Base-by-base conservation (phyloP, 805 yeast genomes). In the Ogataea minuta region DNA sequence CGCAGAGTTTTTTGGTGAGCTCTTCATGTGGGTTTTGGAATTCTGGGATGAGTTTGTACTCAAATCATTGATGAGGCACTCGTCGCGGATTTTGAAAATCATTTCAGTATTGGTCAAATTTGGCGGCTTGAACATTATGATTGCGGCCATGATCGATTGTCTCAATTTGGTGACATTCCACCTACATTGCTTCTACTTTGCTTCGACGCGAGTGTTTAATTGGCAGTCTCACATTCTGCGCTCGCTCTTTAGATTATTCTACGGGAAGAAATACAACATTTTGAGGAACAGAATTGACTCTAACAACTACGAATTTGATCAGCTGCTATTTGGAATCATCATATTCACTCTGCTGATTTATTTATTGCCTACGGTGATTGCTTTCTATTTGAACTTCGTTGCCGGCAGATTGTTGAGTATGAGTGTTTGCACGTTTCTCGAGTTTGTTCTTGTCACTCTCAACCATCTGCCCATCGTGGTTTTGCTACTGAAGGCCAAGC, bases 391-490 rank as follows among this genome's bases (percentile, higher is more conserved):
- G 12, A 75, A 81, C 15, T 91, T 89, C 60, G 83, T 86, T 5
- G 44, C 71, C 0, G 66, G 81, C 4, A 68, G 89, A 39, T 53
- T 88, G 24, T 46, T 70, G 0, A 68, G 77, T 4, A 63, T 86
- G 28, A 39, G 67, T 3, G 36, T 70, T 1, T 64, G 75, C 25
- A 79, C 81, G 13, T 35, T 66, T 1, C 59, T 83, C 15, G 93
- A 87, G 48, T 66, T 81, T 28, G 34, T 69, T 0, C 69, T 87
- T 46, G 77, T 90, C 6, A 58, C 77, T 23, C 59, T 89, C 39
- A 91, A 90, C 56, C 90, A 90, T 56, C 77, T 84, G 56, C 99
- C 99, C 2, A 56, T 91, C 9, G 91, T 93, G 62, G 90, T 88
- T 1, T 55, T 91, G 2, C 66, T 95, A 36, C 65, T 93, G 31